Percentiles rank a stretch among this genome's conserved stretches.
phyloP scores from a whole-genome alignment of 495 filamentous ascomycete genomes.

The Durotheca rogersii region DNA sequence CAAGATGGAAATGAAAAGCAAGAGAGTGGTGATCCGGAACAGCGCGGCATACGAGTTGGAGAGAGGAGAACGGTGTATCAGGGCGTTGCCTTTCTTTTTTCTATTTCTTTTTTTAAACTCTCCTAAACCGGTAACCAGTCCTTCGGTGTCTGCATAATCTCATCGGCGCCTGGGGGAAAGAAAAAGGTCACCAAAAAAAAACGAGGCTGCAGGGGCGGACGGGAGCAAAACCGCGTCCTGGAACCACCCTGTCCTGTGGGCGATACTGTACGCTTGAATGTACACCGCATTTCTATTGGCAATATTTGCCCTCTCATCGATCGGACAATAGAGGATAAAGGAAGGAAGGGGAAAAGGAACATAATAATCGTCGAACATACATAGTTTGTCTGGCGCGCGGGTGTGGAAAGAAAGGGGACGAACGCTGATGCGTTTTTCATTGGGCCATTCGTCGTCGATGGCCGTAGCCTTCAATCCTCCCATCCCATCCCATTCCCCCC shows the following conservation, averaged over 20 bases:
- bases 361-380: constrained; percentile 9
- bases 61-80: neutral
- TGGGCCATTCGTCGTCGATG: constrained; percentile 15
- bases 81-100: neutral
- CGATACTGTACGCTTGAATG: constrained; percentile 26
- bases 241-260: constrained; percentile 14
- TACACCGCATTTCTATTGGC: constrained; percentile 20
- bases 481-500: no score
- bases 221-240: constrained; percentile 5
- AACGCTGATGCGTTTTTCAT: no score
- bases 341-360: constrained; percentile 4
- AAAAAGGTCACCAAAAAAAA: constrained; percentile 4
- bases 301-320: no score
- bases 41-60: constrained; percentile 14
- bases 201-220: no score
- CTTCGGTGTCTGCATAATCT: constrained; percentile 13
- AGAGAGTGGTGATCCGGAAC: neutral
- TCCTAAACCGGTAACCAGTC: constrained; percentile 13
- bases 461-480: constrained; percentile 23
- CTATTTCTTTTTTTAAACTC: constrained; percentile 1
- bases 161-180: constrained; percentile 15
- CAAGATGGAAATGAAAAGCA: constrained; percentile 17
- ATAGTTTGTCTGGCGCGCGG: constrained; percentile 19
- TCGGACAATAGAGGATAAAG: neutral
- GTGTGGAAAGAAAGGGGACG: constrained; percentile 25